These are phyloP conservation scores for Backusella tuberculispora DNA, from an alignment of 192 early-diverging fungal genomes.

Conservation along the genomic window DNA sequence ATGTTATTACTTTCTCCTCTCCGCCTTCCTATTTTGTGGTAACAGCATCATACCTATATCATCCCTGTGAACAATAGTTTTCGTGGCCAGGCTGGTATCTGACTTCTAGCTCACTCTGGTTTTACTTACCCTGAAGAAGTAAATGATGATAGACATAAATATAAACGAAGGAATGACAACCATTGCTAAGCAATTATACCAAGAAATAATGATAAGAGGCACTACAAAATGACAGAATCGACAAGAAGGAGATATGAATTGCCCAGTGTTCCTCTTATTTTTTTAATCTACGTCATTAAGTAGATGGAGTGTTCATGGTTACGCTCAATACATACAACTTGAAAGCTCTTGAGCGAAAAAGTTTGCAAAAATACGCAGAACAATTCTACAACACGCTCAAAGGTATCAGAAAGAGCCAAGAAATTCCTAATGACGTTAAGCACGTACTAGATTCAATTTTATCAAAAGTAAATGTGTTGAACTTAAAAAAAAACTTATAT, in stretches of 20 bases:
- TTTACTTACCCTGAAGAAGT: neutral
- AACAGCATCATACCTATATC: neutral
- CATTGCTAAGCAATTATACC: neutral
- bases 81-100: neutral
- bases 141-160: neutral
- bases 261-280: too few relatives aligned
- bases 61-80: neutral
- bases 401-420: too few relatives aligned
- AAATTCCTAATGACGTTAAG: too few relatives aligned
- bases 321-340: too few relatives aligned
- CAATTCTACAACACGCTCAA: too few relatives aligned
- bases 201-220: neutral
- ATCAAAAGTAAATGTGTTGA: too few relatives aligned
- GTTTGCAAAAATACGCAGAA: too few relatives aligned
- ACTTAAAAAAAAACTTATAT: too few relatives aligned
- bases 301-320: too few relatives aligned
- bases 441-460: too few relatives aligned
- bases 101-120: neutral
- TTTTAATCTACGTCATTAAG: too few relatives aligned
- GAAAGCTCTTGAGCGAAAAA: too few relatives aligned
- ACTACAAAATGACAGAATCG: neutral
- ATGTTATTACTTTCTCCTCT: neutral
- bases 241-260: slow-evolving; percentile 6
- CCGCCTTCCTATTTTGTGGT: neutral
- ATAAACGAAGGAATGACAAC: slow-evolving; percentile 11